Base-by-base conservation (phyloP, 345 rosid species). In the Salix koriyanagi region DNA sequence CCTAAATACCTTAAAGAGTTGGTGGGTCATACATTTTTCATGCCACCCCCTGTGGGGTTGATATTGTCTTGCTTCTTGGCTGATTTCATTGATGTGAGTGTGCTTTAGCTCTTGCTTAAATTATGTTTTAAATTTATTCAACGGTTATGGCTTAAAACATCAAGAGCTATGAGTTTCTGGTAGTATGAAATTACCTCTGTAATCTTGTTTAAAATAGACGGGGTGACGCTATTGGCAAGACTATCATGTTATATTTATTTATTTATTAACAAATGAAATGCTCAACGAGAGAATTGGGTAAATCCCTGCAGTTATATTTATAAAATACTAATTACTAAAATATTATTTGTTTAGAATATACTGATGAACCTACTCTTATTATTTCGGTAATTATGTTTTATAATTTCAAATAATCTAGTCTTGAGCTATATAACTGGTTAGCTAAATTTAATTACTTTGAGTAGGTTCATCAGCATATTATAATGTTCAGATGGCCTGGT, bases 1-100 rank as follows among this genome's bases (percentile, higher is more conserved):
- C 91, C 93, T 0, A 79, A 74, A 2, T 88, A 89, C 87, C 88
- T 94, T 3, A 68, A 80, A 76, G 89, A 94, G 74, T 84, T 94
- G 76, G 75, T 87, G 72, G 84, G 85, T 61, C 91, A 79, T 65
- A 37, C 89, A 0, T 81, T 92, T 70, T 81, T 50, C 46, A 85
- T 71, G 79, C 88, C 79, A 10, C 83, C 93, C 76, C 84, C 87
- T 11, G 12, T 84, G 48, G 41, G 79, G 41, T 58, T 88, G 68
- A 48, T 88, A 21, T 93, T 91, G 21, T 44, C 88, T 64, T 91
- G 90, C 79, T 82, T 91, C 61, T 89, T 91, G 10, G 61, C 64
- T 23, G 96, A 91, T 77, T 89, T 89, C 83, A 88, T 85, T 76
- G 84, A 88, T 36, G 89, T 83, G 76, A 81, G 32, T 30, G 87